Evolutionary conservation across 306 rosid species (phyloP).

Genomic region (Mimosa pudica): DNA sequence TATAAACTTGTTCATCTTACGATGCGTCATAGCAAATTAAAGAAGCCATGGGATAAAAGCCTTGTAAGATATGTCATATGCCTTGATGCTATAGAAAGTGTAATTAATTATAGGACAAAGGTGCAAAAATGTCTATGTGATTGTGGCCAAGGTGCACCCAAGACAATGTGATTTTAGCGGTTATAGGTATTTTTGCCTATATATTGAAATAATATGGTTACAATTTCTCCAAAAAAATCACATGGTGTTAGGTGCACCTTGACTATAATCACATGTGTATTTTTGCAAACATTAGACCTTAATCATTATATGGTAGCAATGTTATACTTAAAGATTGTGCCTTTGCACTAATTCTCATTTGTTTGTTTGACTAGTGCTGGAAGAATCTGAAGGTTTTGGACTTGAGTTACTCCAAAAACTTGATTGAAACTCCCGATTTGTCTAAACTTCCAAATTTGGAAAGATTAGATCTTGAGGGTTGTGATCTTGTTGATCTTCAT

Average conservation of each 20-base stretch:
- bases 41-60: not conserved
- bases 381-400: not conserved
- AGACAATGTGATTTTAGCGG: too few relatives aligned
- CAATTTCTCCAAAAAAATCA: too few relatives aligned
- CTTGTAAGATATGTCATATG: not conserved
- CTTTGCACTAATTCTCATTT: not conserved
- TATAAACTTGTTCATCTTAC: conserved; percentile 1
- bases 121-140: too few relatives aligned
- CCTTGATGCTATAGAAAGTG: not conserved
- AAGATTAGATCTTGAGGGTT: not conserved
- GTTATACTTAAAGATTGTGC: too few relatives aligned
- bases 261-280: too few relatives aligned
- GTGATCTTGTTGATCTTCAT: not conserved
- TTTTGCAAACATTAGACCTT: too few relatives aligned
- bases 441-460: not conserved
- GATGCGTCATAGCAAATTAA: not conserved
- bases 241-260: too few relatives aligned
- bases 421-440: not conserved
- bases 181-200: too few relatives aligned
- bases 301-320: too few relatives aligned
- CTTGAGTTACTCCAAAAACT: not conserved
- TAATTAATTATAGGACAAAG: not conserved
- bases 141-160: too few relatives aligned
- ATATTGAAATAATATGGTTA: too few relatives aligned
- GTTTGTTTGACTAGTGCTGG: not conserved